Conservation (phyloP, 129 eudicot species). For the Silybum marianum region DNA sequence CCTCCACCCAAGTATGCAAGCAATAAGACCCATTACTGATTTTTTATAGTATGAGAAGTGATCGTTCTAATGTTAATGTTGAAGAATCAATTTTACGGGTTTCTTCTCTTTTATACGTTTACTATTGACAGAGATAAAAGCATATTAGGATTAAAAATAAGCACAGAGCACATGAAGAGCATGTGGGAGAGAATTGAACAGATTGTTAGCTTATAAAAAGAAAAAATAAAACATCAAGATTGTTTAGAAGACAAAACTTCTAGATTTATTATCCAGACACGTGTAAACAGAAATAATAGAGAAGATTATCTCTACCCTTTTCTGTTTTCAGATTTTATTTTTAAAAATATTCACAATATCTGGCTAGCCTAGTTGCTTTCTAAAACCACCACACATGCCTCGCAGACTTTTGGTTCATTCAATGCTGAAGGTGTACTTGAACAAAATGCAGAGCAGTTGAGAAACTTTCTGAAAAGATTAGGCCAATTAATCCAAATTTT, state of each 20-base stretch:
- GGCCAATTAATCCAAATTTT: neutral
- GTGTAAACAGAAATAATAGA: neutral
- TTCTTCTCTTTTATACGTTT: neutral
- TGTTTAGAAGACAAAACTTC: neutral
- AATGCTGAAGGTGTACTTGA: neutral
- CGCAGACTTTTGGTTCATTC: neutral
- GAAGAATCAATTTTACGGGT: neutral
- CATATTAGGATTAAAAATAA: neutral
- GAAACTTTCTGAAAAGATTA: neutral
- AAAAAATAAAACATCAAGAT: neutral
- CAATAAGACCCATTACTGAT: neutral
- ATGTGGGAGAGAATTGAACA: neutral
- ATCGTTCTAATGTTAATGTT: neutral
- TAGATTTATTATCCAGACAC: neutral
- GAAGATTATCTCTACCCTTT: neutral
- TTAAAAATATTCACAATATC: neutral
- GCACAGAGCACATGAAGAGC: neutral
- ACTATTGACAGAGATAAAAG: neutral
- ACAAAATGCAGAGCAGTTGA: neutral
- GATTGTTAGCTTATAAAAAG: neutral
- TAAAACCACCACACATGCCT: neutral
- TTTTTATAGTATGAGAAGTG: neutral
- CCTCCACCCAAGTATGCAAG: neutral
- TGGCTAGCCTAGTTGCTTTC: neutral
- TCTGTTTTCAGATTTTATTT: neutral